Conservation (phyloP, 2,329 filamentous ascomycete genomes). For the Fusarium pseudograminearum region DNA sequence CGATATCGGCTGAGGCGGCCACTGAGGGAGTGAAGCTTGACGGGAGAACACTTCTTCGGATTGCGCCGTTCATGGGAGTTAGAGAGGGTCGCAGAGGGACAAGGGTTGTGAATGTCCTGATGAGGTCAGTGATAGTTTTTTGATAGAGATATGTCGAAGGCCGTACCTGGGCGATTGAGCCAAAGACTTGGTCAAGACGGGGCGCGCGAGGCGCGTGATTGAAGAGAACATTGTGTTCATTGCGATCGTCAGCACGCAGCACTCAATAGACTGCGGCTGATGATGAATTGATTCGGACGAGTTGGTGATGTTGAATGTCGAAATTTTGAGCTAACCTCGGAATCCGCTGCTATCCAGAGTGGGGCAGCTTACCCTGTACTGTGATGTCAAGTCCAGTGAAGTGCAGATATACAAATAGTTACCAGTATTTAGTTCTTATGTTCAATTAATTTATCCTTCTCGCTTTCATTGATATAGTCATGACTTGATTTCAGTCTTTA, state of each 20-base stretch:
- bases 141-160: neutral
- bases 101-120: slow-evolving; percentile 63
- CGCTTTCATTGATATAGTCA: too few species aligned
- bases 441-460: neutral
- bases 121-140: slow-evolving; percentile 14
- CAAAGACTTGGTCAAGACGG: slow-evolving; percentile 44
- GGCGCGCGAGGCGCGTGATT: slow-evolving; percentile 50
- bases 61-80: slow-evolving; percentile 48
- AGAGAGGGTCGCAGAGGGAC: slow-evolving; percentile 63
- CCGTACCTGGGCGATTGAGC: slow-evolving; percentile 45
- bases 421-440: neutral
- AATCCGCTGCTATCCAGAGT: slow-evolving; percentile 33
- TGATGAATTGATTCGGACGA: slow-evolving; percentile 29
- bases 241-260: slow-evolving; percentile 13
- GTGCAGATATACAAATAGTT: neutral
- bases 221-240: slow-evolving; percentile 49
- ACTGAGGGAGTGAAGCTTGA: slow-evolving; percentile 50
- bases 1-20: slow-evolving; percentile 56
- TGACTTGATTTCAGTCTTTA: too few species aligned
- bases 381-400: neutral
- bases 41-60: slow-evolving; percentile 49
- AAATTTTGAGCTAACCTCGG: slow-evolving; percentile 47
- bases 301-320: slow-evolving; percentile 42
- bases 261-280: slow-evolving; percentile 25
- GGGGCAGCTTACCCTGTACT: slow-evolving; percentile 38